Percentiles rank a stretch among this genome's conserved stretches.
phyloP scores from a whole-genome alignment of 2,329 filamentous ascomycete genomes.

The Podosphaera leucotricha region DNA sequence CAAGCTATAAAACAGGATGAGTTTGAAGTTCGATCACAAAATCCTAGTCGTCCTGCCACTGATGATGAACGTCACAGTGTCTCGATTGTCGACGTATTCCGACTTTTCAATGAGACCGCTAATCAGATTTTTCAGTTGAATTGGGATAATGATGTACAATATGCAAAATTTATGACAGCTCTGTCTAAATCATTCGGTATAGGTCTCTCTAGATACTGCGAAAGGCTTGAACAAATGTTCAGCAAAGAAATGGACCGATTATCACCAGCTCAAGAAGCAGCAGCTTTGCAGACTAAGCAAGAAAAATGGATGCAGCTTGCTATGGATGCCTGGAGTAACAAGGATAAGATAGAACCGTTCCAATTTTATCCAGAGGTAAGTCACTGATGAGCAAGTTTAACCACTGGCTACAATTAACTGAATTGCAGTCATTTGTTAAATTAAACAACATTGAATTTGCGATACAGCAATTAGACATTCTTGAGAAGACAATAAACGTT shows the following conservation, averaged over 20 bases:
- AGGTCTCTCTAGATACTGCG: constrained; percentile 74
- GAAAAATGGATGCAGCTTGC: constrained; percentile 86
- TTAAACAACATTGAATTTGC: constrained; percentile 95
- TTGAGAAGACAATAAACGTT: constrained; percentile 76
- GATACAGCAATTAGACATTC: constrained; percentile 70
- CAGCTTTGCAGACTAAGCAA: constrained; percentile 55
- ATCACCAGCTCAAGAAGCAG: constrained; percentile 66
- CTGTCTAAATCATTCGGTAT: constrained; percentile 64
- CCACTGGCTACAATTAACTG: constrained; percentile 12
- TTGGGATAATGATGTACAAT: constrained; percentile 84
- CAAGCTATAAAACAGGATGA: constrained; percentile 76
- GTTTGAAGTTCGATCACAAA: constrained; percentile 51
- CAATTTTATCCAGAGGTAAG: constrained; percentile 81
- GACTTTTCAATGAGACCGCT: constrained; percentile 76
- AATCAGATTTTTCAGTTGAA: constrained; percentile 68
- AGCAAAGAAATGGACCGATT: constrained; percentile 79
- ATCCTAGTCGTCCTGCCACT: constrained; percentile 35
- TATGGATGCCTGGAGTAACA: constrained; percentile 77
- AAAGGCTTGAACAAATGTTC: constrained; percentile 69
- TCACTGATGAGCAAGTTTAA: constrained; percentile 2
- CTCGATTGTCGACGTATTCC: constrained; percentile 81
- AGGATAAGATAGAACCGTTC: constrained; percentile 86
- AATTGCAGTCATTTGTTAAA: constrained; percentile 67
- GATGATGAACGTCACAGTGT: constrained; percentile 81
- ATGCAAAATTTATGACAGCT: constrained; percentile 92